Evolutionary conservation across 768 basidiomycete species (phyloP).

Genomic region (Hydnomerulius pinastri): DNA sequence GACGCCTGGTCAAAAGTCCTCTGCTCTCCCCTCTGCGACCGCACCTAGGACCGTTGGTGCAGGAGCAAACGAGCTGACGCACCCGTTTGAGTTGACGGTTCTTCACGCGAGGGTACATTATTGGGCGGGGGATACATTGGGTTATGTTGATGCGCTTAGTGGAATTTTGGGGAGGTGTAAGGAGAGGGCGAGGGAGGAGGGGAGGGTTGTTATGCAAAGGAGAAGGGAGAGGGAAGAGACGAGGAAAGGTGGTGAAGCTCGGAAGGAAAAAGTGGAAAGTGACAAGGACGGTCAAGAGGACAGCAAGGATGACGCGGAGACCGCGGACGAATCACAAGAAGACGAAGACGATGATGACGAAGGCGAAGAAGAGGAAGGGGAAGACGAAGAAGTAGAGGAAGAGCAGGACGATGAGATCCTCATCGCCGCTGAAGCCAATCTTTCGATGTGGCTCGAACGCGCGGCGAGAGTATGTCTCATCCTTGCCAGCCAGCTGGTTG

Average conservation of each 20-base stretch:
- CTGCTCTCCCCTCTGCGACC: not conserved
- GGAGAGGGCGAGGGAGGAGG: slow-evolving; percentile 42
- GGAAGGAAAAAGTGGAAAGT: not conserved
- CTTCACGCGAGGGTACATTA: slow-evolving; percentile 75
- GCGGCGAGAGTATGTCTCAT: slow-evolving; percentile 75
- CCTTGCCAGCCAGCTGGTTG: slow-evolving; percentile 77
- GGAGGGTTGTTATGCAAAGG: slow-evolving; percentile 18
- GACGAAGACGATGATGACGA: not conserved
- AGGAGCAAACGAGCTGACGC: slow-evolving; percentile 14
- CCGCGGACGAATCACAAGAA: too few species aligned
- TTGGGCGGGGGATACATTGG: slow-evolving; percentile 81
- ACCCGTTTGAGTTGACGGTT: slow-evolving; percentile 58
- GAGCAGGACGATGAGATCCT: slow-evolving; percentile 19
- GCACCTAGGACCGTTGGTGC: too few species aligned
- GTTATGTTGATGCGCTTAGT: slow-evolving; percentile 73
- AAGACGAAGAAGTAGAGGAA: slow-evolving; percentile 2
- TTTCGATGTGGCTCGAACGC: slow-evolving; percentile 83
- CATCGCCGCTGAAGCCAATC: slow-evolving; percentile 31
- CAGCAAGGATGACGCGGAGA: too few species aligned
- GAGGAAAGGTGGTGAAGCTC: not conserved
- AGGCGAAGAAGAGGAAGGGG: not conserved
- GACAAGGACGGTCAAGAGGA: too few species aligned
- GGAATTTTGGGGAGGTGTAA: slow-evolving; percentile 66
- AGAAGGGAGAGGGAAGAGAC: slow-evolving; percentile 6
- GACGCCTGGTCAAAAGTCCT: slow-evolving; percentile 23